Base-by-base conservation (phyloP, 163 green algal genomes). In the Chlamydomonas reinhardtii region DNA sequence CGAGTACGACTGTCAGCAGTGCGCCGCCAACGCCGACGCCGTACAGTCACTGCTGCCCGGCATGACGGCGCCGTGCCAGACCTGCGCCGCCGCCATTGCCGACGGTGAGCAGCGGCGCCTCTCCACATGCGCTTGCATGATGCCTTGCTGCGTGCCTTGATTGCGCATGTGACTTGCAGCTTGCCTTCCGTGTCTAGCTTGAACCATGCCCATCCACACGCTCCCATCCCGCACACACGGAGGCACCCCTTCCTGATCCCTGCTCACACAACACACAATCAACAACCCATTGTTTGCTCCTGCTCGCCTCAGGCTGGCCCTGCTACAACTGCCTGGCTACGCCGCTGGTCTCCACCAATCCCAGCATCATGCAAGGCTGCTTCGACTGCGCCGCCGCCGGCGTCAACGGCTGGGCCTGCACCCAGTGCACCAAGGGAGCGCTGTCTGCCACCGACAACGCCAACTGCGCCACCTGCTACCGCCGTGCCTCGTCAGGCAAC, bases 351-450 rank as follows among this genome's bases (percentile, higher is more conserved):
- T 48, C 66, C 31, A 73, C 31, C 66, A 43, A 29, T 32, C 31
- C 31, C 17, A 31, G 6, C 31, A 11, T 43, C 31, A 39, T 73
- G 66, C 31, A 16, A 2, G 66, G 66, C 31, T 73, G 66, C 66
- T 43, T 73, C 15, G 17, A 39, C 31, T 73, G 66, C 66, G 66
- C 66, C 31, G 66, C 66, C 66, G 15, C 16, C 17, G 66, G 66
- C 31, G 31, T 73, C 31, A 73, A 73, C 66, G 66, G 66, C 66
- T 73, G 66, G 66, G 66, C 31, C 66, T 73, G 66, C 66, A 17
- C 29, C 66, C 16, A 48, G 66, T 73, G 66, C 66, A 27, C 66
- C 31, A 25, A 39, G 66, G 31, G 22, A 15, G 31, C 66, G 29
- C 66, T 39, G 31, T 25, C 16, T 2, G 1, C 16, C 66, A n/a